Evolutionary conservation across 306 rosid genomes (phyloP), one percentile per base, ranked within the genome.

Genomic region (Cercis canadensis): DNA sequence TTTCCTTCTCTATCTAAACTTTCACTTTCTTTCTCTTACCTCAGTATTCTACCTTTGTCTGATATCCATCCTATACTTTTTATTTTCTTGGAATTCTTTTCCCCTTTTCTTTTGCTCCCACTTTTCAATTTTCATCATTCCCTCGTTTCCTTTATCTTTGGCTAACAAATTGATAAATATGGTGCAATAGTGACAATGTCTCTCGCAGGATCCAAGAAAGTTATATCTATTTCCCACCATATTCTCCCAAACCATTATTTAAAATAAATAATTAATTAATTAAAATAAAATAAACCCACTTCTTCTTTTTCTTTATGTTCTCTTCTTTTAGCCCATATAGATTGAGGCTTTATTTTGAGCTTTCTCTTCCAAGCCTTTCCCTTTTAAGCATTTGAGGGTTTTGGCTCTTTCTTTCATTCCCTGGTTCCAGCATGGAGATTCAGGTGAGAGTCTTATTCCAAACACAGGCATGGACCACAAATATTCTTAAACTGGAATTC

Each of bases 161-260:
- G 66, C 85, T 73, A 82, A 67, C 86, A 85, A 85, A 70, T 79
- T 83, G 85, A 78, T 82, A 56, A 76, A 73, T 80, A 37, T 80
- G 29, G 86, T 59, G 39, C 46, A 81, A 85, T 64, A 85, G 92
- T 87, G 80, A 49, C 71, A 65, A 73, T 88, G 87, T 81, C 79
- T 82, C 92, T 65, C 90, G 72, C 96, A 93, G 96, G 96, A 90
- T 93, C 96, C 97, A 76, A 93, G 92, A 90, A 90, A 83, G 94
- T 72, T 70, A 74, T 83, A 46, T 68, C 78, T 78, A 84, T 82
- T 90, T 93, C 96, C 92, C 96, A 88, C 96, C 92, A 78, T 72
- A 68, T 78, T 77, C 77, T 58, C 62, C 57, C 73, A 75, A 59
- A 57, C 60, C 63, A 41, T 45, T 74, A 10, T 67, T 69, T 53